Evolutionary conservation across 768 basidiomycete genomes (phyloP).

Genomic region (Leccinum sublutescens): DNA sequence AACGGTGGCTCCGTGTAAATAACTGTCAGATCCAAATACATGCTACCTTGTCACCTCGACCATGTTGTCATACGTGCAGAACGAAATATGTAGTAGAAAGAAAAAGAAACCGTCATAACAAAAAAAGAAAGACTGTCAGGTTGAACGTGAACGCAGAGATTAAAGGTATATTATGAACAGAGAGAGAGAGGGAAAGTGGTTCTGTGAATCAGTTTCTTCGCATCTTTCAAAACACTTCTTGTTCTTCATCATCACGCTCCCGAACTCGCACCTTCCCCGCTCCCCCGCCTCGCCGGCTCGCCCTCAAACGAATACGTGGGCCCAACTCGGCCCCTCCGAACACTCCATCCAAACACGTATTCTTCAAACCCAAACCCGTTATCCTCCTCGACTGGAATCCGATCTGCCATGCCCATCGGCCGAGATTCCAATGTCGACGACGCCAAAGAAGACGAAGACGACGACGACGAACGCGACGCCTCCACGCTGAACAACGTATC

Average conservation of each 20-base stretch:
- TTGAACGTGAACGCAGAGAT: neutral
- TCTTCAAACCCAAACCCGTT: conserved; percentile 13
- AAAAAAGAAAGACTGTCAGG: neutral
- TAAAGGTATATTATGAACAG: conserved; percentile 1
- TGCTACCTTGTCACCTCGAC: conserved; percentile 5
- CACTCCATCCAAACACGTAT: conserved; percentile 13
- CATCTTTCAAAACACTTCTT: neutral
- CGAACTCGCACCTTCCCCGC: conserved; percentile 7
- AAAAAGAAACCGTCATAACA: neutral
- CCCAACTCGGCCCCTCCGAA: neutral
- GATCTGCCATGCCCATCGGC: conserved; percentile 16
- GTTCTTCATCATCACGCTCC: neutral
- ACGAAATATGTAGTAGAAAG: neutral
- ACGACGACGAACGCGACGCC: conserved; percentile 19
- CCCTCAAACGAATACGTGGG: neutral
- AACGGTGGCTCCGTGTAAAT: conserved; percentile 9
- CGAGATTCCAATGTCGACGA: conserved; percentile 6
- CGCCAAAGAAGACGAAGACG: conserved; percentile 14
- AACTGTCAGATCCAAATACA: conserved; percentile 17
- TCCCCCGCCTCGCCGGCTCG: neutral
- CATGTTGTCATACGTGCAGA: conserved; percentile 11
- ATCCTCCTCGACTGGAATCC: conserved; percentile 24
- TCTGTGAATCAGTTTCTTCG: neutral
- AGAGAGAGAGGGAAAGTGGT: neutral
- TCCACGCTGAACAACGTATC: conserved; percentile 10